phyloP scores from a whole-genome alignment of 805 yeast species.

The Candida insectorum region DNA sequence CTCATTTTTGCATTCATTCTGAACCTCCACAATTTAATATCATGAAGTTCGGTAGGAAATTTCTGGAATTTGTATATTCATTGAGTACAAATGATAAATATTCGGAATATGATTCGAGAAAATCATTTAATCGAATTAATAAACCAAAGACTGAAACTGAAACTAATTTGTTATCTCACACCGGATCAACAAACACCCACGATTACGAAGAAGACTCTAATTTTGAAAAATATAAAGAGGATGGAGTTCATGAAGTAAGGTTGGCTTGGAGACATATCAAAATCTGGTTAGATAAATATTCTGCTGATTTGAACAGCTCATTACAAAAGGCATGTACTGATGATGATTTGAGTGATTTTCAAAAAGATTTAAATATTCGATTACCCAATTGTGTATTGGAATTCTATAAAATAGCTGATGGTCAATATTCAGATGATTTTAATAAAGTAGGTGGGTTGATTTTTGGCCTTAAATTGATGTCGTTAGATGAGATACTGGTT shows the following conservation, averaged over 20 bases:
- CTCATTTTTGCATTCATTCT: too few relatives aligned
- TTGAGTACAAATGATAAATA: slow-evolving; percentile 66
- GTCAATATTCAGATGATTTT: slow-evolving; percentile 78
- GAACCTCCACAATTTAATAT: too few relatives aligned
- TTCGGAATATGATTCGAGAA: slow-evolving; percentile 58
- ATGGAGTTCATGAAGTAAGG: slow-evolving; percentile 71
- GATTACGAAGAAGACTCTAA: slow-evolving; percentile 28
- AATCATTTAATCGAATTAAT: slow-evolving; percentile 40
- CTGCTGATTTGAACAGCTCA: slow-evolving; percentile 78
- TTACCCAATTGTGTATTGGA: slow-evolving; percentile 83
- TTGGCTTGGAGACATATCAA: slow-evolving; percentile 89
- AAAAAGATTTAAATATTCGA: slow-evolving; percentile 68
- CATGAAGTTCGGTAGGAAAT: slow-evolving; percentile 28
- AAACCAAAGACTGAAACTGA: slow-evolving; percentile 34
- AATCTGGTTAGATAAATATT: slow-evolving; percentile 73
- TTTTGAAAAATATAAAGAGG: slow-evolving; percentile 28
- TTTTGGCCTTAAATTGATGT: slow-evolving; percentile 77
- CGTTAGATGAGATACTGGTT: slow-evolving; percentile 73
- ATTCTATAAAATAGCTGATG: slow-evolving; percentile 80
- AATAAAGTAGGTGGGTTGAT: slow-evolving; percentile 69
- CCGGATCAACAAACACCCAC: slow-evolving; percentile 2
- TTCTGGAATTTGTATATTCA: slow-evolving; percentile 61
- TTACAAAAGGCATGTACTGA: slow-evolving; percentile 75
- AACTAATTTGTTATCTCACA: slow-evolving; percentile 19
- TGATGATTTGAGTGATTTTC: slow-evolving; percentile 78